These are phyloP conservation scores for Curvularia hawaiiensis DNA, from an alignment of 2,329 filamentous ascomycete genomes.

Conservation along the genomic window DNA sequence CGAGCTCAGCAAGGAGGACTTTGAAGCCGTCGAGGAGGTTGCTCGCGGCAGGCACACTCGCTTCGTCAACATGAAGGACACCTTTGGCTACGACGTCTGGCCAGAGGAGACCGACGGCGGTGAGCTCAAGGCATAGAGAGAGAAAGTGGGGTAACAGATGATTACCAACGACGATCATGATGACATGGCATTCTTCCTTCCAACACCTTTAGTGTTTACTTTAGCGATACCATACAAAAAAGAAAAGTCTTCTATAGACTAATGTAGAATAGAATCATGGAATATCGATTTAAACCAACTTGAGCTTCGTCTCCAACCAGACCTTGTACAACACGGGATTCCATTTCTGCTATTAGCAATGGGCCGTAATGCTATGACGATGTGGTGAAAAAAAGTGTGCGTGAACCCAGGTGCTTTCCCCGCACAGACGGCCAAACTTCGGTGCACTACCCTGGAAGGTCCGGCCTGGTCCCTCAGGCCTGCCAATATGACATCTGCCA, in stretches of 20 bases:
- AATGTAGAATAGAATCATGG: conserved; percentile 20
- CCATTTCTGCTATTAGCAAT: not conserved
- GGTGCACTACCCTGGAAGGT: conserved; percentile 11
- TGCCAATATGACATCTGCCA: conserved; percentile 4
- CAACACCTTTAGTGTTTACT: conserved; percentile 10
- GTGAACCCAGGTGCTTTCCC: not conserved
- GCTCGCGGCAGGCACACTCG: conserved; percentile 69
- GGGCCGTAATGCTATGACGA: not conserved
- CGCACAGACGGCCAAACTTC: conserved; percentile 4
- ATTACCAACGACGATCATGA: conserved; percentile 2
- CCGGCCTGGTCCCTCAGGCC: not conserved
- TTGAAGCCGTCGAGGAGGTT: conserved; percentile 66
- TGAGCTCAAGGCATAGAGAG: conserved; percentile 31
- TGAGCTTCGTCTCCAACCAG: not conserved
- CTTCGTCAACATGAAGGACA: conserved; percentile 84
- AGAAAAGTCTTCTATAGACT: conserved; percentile 20
- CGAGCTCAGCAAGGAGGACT: conserved; percentile 59
- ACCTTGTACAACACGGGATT: not conserved
- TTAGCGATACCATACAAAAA: conserved; percentile 30
- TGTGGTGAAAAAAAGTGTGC: not conserved
- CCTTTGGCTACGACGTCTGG: conserved; percentile 73
- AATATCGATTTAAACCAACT: conserved; percentile 7
- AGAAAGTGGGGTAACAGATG: not conserved
- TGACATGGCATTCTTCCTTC: conserved; percentile 12
- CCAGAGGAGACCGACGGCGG: conserved; percentile 45